phyloP scores from a whole-genome alignment of 108 stramenopile species.

The Discostella pseudostelligera region DNA sequence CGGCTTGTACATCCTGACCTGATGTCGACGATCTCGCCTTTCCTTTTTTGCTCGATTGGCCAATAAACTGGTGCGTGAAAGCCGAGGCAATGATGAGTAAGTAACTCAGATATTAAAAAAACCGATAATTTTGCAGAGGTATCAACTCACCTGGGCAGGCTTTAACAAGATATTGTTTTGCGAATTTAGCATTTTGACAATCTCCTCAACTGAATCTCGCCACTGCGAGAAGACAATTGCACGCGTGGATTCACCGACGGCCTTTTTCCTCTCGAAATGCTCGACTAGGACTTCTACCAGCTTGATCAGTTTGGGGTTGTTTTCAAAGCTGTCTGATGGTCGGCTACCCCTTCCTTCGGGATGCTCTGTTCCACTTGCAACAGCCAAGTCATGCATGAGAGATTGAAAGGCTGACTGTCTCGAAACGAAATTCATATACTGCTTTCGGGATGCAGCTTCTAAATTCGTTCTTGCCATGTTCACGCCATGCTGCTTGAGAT shows the following conservation, averaged over 20 bases:
- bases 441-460: constrained; percentile 23
- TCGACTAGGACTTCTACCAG: constrained; percentile 71
- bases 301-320: constrained; percentile 83
- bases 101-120: neutral
- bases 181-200: constrained; percentile 54
- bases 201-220: constrained; percentile 75
- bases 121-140: neutral
- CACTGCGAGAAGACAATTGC: constrained; percentile 90
- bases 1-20: constrained; percentile 25
- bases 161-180: constrained; percentile 45
- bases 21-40: constrained; percentile 11
- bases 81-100: neutral
- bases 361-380: constrained; percentile 36
- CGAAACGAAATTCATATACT: constrained; percentile 31
- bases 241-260: constrained; percentile 52
- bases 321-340: constrained; percentile 19
- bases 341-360: neutral
- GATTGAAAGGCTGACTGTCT: constrained; percentile 45
- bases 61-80: constrained; percentile 54
- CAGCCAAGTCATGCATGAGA: constrained; percentile 38
- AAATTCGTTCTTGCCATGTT: constrained; percentile 53
- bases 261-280: constrained; percentile 71
- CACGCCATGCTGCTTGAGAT: constrained; percentile 55
- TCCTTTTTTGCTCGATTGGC: constrained; percentile 33
- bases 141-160: constrained; percentile 73